Evolutionary conservation across 495 filamentous ascomycete species (phyloP).

Genomic region (Tuber borchii): DNA sequence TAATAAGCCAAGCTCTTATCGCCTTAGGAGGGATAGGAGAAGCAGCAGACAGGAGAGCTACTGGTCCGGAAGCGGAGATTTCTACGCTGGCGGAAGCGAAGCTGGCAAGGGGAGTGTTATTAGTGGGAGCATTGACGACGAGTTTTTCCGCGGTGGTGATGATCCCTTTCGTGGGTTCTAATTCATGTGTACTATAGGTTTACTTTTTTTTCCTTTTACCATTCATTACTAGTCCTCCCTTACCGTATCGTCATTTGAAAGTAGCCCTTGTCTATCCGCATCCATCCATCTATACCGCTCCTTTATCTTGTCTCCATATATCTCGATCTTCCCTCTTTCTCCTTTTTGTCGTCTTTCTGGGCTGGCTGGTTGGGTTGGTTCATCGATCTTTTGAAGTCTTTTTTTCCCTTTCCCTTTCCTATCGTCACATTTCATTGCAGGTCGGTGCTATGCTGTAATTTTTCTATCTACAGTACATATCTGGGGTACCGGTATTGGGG

Average conservation of each 20-base stretch:
- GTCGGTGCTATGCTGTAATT: not conserved
- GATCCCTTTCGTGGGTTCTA: slow-evolving; percentile 48
- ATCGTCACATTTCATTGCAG: not conserved
- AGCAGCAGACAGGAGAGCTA: slow-evolving; percentile 51
- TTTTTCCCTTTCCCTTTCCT: not conserved
- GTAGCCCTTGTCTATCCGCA: not conserved
- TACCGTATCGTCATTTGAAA: not conserved
- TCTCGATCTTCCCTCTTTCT: not conserved
- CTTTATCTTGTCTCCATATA: not conserved
- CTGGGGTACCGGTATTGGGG: not conserved
- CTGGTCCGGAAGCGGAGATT: slow-evolving; percentile 47
- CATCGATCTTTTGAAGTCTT: not conserved
- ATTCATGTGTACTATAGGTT: slow-evolving; percentile 11
- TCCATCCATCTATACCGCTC: not conserved
- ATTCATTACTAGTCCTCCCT: not conserved
- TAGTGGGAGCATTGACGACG: slow-evolving; percentile 43
- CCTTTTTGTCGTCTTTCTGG: not conserved
- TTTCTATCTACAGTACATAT: not conserved
- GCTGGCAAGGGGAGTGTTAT: slow-evolving; percentile 24
- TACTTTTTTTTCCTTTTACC: not conserved
- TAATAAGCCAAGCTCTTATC: slow-evolving; percentile 48
- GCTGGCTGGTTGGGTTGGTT: slow-evolving; percentile 4
- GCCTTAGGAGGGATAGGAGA: slow-evolving; percentile 47
- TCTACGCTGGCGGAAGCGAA: slow-evolving; percentile 39
- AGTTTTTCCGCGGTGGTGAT: slow-evolving; percentile 41